Conservation (phyloP, 1,139 yeast genomes). For the Geotrichum fermentans region DNA sequence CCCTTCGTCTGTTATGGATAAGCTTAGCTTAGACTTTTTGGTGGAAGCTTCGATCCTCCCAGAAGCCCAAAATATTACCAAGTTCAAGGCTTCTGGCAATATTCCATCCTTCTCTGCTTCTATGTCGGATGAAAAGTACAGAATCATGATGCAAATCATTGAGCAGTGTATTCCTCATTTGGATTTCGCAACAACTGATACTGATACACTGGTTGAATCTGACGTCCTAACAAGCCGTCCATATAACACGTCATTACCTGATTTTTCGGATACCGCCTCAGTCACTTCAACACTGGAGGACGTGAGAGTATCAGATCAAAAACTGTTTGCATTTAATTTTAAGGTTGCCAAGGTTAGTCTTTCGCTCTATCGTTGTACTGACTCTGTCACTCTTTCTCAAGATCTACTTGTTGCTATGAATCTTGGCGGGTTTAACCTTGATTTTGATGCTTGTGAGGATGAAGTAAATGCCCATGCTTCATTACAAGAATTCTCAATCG, state of each 20-base stretch:
- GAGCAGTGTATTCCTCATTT: conserved; percentile 65
- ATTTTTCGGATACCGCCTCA: conserved; percentile 26
- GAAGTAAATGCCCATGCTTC: conserved; percentile 63
- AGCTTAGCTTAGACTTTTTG: conserved; percentile 64
- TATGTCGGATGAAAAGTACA: conserved; percentile 84
- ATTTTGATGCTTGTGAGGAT: conserved; percentile 51
- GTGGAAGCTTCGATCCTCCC: conserved; percentile 83
- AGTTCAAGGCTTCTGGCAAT: conserved; percentile 67
- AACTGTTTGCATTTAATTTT: conserved; percentile 65
- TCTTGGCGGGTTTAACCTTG: conserved; percentile 58
- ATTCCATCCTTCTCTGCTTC: conserved; percentile 70
- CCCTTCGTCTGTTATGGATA: conserved; percentile 62
- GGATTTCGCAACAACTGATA: conserved; percentile 31
- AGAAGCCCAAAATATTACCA: conserved; percentile 66
- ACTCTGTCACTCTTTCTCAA: conserved; percentile 55
- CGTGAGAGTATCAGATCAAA: conserved; percentile 34
- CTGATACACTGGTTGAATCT: background rate
- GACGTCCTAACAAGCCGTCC: conserved; percentile 5
- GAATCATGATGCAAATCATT: conserved; percentile 72
- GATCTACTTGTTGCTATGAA: conserved; percentile 67
- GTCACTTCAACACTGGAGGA: conserved; percentile 4
- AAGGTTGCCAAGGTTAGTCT: conserved; percentile 58
- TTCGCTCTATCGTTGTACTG: conserved; percentile 62
- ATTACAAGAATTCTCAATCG: conserved; percentile 60
- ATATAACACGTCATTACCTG: conserved; percentile 23